Evolutionary conservation across 1,284 basidiomycete species (phyloP).

Genomic region (Ganoderma leucocontextum): DNA sequence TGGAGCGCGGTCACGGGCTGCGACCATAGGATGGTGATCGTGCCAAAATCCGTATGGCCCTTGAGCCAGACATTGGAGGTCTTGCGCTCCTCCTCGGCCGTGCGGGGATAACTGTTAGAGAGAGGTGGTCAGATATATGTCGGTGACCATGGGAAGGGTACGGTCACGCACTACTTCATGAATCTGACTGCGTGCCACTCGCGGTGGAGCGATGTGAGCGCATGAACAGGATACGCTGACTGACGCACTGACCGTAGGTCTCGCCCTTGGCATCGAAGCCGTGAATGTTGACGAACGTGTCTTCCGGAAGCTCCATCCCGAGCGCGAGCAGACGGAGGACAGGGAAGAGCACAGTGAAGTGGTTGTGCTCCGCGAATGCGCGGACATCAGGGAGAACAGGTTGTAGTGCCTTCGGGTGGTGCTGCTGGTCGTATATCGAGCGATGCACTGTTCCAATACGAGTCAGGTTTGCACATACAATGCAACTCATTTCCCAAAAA

Average conservation of each 20-base stretch:
- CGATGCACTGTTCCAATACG: conserved; percentile 51
- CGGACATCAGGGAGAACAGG: conserved; percentile 67
- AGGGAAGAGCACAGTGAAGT: conserved; percentile 57
- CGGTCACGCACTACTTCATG: conserved; percentile 58
- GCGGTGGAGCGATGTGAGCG: background rate
- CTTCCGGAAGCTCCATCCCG: conserved; percentile 47
- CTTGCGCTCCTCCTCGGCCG: conserved; percentile 61
- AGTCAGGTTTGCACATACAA: no score
- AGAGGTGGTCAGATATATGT: background rate
- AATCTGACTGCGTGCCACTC: conserved; percentile 50
- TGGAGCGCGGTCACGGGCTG: conserved; percentile 69
- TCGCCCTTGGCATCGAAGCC: conserved; percentile 41
- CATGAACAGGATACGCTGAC: conserved; percentile 15
- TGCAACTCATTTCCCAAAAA: background rate
- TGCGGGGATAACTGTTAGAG: conserved; percentile 49
- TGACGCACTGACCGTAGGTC: conserved; percentile 39
- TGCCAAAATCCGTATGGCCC: conserved; percentile 73
- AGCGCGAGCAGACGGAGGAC: conserved; percentile 55
- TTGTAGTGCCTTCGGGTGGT: conserved; percentile 56
- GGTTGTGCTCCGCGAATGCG: conserved; percentile 58
- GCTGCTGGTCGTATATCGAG: conserved; percentile 48
- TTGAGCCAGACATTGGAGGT: conserved; percentile 51
- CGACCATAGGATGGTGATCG: conserved; percentile 65
- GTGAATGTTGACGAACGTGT: conserved; percentile 45
- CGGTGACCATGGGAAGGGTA: background rate